Evolutionary conservation across 1,284 basidiomycete species (phyloP), one percentile per base, ranked within the genome.

Genomic region (Puccinia coronata): DNA sequence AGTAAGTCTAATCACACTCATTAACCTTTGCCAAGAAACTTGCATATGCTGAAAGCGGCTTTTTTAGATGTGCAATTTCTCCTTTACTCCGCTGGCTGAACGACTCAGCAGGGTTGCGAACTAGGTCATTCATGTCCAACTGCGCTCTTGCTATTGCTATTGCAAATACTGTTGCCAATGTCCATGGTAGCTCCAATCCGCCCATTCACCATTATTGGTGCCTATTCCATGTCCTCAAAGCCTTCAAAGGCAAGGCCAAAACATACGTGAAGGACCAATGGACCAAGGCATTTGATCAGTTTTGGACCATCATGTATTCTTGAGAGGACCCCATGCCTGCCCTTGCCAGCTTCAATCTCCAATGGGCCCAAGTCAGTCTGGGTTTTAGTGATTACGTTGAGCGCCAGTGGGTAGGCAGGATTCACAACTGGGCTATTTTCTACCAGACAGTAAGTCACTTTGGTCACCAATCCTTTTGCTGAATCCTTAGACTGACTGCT

Each of bases 211-310:
- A 67, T 20, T 67, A 67, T 28, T 67, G 65, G 65, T 67, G 65
- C 65, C 12, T 67, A 23, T 67, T 67, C 23, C 65, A 67, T 11
- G 65, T 67, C 3, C 65, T 61, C 31, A 67, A 67, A 8, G 65
- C 65, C 2, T 43, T 67, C 39, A 43, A 25, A 6, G 25, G 20
- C 8, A 36, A 43, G 11, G 65, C 43, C 4, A 67, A n/a, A 43
- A 67, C 39, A 11, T 65, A 28, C 25, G 25, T 65, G 43, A 8
- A 16, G 3, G 18, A 65, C 20, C 39, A 2, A 6, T 31, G 3
- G 20, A 39, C 14, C 1, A 25, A 41, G 12, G 65, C 39, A 1
- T 2, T 43, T 14, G 11, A 41, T 5, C 16, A 67, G 1, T 67
- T 67, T 23, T 23, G 43, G 11, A 1, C 18, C 6, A 43, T 67